Percentiles rank a stretch among this genome's conserved stretches.
Conservation (phyloP, 305 asterid genomes). For the Solanum hybrid region DNA sequence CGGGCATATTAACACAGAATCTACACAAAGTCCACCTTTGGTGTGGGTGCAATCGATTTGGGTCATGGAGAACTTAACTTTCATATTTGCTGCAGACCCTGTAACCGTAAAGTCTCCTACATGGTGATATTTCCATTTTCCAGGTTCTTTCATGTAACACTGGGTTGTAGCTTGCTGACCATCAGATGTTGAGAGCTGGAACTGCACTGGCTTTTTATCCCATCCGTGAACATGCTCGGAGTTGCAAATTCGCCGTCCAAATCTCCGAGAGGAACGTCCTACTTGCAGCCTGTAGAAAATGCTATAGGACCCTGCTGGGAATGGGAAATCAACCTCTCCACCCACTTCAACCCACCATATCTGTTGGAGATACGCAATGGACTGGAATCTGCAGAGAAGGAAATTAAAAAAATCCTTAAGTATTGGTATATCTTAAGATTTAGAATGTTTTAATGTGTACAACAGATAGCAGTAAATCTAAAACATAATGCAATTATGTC, state of each 20-base stretch:
- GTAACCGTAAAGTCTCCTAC: constrained; percentile 65
- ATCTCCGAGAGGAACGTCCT: constrained; percentile 52
- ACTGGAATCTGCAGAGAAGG: constrained; percentile 39
- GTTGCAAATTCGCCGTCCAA: constrained; percentile 53
- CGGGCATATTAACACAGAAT: constrained; percentile 60
- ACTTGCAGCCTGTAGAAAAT: constrained; percentile 64
- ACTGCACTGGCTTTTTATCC: constrained; percentile 70
- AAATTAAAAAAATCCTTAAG: not conserved
- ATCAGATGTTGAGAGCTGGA: constrained; percentile 65
- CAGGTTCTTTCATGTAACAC: constrained; percentile 63
- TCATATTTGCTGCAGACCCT: constrained; percentile 28
- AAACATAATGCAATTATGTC: not conserved
- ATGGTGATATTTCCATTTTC: constrained; percentile 67
- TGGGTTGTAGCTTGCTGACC: constrained; percentile 69
- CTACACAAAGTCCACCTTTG: constrained; percentile 90
- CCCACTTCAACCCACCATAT: constrained; percentile 90
- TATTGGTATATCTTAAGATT: not conserved
- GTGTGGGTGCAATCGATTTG: constrained; percentile 96
- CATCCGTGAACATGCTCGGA: constrained; percentile 79
- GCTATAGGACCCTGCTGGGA: constrained; percentile 71
- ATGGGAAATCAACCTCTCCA: constrained; percentile 86
- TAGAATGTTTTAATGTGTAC: not conserved
- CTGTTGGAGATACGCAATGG: constrained; percentile 85
- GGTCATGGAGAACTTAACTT: constrained; percentile 78
- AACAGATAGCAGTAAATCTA: not conserved